Conservation (phyloP, 2,329 filamentous ascomycete genomes). For the Chrysoporthe cubensis region DNA sequence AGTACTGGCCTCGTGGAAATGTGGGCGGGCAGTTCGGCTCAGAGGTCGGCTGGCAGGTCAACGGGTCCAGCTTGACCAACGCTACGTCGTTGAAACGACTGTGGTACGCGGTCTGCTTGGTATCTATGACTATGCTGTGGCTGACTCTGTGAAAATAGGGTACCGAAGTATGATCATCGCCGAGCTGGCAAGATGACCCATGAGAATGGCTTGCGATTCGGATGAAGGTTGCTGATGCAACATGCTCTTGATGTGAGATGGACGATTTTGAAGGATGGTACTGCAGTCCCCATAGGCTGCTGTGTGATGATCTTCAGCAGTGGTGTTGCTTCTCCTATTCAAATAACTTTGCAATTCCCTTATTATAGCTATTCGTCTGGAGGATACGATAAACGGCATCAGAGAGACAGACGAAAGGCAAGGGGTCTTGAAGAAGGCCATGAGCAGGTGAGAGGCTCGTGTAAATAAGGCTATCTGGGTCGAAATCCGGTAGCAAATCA, state of each 20-base stretch:
- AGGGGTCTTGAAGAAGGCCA: too few species aligned
- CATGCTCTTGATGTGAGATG: not conserved
- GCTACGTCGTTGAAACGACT: slow-evolving; percentile 7
- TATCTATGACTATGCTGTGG: slow-evolving; percentile 2
- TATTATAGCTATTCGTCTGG: not conserved
- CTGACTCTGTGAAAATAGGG: slow-evolving; percentile 2
- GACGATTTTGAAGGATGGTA: not conserved
- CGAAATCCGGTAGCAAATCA: not conserved
- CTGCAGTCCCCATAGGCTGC: not conserved
- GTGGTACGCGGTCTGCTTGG: slow-evolving; percentile 8
- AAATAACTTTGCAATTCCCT: not conserved
- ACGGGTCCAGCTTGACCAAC: slow-evolving; percentile 29
- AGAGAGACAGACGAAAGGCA: too few species aligned
- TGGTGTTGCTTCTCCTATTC: not conserved
- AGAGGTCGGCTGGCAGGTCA: slow-evolving; percentile 46
- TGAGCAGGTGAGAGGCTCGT: not conserved
- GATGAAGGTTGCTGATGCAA: not conserved
- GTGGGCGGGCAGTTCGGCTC: slow-evolving; percentile 56
- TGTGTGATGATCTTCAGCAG: not conserved
- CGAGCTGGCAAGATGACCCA: not conserved
- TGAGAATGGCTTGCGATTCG: not conserved
- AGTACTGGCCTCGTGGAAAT: slow-evolving; percentile 72
- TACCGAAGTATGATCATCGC: not conserved
- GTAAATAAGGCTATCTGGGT: not conserved
- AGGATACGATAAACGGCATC: not conserved